These are phyloP conservation scores for Lojkania enalia DNA, from an alignment of 2,329 filamentous ascomycete genomes.

Conservation along the genomic window DNA sequence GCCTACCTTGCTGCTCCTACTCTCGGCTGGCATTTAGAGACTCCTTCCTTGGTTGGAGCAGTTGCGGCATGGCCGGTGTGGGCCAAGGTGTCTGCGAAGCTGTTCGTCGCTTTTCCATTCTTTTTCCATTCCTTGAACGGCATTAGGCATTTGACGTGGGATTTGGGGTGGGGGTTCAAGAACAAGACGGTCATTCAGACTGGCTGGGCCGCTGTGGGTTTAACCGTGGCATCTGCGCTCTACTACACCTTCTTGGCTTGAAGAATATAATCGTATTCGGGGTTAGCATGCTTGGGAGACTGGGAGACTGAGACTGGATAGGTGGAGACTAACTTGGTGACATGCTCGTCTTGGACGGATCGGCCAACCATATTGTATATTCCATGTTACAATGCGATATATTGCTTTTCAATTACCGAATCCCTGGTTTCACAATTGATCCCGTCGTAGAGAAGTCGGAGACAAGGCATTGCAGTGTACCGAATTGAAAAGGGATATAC, in stretches of 20 bases:
- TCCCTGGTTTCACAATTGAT: no score
- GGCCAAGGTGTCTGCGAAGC: slow-evolving; percentile 64
- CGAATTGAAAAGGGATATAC: no score
- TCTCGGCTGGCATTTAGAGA: slow-evolving; percentile 71
- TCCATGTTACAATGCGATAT: no score
- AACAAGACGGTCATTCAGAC: slow-evolving; percentile 67
- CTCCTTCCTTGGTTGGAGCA: slow-evolving; percentile 63
- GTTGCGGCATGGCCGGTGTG: slow-evolving; percentile 64
- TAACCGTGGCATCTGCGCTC: slow-evolving; percentile 51
- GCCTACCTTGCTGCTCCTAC: slow-evolving; percentile 81
- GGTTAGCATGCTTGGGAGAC: no score
- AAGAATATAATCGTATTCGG: no score
- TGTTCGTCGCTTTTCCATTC: slow-evolving; percentile 64
- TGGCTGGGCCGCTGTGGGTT: slow-evolving; percentile 65
- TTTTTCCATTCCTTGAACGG: slow-evolving; percentile 71
- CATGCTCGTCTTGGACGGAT: no score
- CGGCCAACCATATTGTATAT: no score
- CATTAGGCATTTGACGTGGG: slow-evolving; percentile 73
- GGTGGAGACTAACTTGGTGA: no score
- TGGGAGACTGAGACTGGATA: no score
- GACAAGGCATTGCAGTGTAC: no score
- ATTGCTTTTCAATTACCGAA: no score
- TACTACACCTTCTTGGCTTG: slow-evolving; percentile 37
- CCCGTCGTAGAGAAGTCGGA: no score
- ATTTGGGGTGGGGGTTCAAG: slow-evolving; percentile 63